Conservation (phyloP, 306 rosid species). For the Pyrus betulifolia region DNA sequence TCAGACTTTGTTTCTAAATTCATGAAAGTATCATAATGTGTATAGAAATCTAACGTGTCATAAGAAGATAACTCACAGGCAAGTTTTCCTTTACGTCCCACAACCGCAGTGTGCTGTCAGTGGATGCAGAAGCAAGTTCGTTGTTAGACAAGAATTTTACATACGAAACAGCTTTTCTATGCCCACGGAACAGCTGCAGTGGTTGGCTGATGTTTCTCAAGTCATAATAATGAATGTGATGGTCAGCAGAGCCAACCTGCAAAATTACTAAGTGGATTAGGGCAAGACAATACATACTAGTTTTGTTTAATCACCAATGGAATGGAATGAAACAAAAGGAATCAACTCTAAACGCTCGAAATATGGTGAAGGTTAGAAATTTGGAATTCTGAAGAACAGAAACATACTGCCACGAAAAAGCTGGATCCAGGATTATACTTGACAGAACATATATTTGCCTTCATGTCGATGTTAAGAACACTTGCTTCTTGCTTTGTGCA, state of each 20-base stretch:
- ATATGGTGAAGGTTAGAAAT: background rate
- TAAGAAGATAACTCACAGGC: conserved; percentile 52
- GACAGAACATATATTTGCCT: conserved; percentile 94
- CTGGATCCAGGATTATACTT: conserved; percentile 91
- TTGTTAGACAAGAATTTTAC: conserved; percentile 76
- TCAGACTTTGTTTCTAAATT: background rate
- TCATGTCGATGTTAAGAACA: conserved; percentile 71
- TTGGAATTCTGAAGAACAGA: background rate
- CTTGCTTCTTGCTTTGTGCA: conserved; percentile 76
- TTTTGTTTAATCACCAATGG: background rate
- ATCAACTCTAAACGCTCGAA: background rate
- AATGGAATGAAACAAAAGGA: background rate
- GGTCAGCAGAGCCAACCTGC: conserved; percentile 94
- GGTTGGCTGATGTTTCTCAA: conserved; percentile 77
- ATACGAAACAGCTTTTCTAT: conserved; percentile 74
- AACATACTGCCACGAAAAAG: conserved; percentile 66
- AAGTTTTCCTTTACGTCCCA: conserved; percentile 76
- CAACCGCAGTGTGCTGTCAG: conserved; percentile 76
- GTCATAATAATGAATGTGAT: conserved; percentile 82
- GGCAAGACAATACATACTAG: background rate
- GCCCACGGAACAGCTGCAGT: conserved; percentile 71
- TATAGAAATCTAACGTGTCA: background rate
- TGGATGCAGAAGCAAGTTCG: conserved; percentile 92
- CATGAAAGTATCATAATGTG: background rate
- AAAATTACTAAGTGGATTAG: background rate